Evolutionary conservation across 345 rosid species (phyloP), one percentile per base, ranked within the genome.

Genomic region (Arabis alpina): DNA sequence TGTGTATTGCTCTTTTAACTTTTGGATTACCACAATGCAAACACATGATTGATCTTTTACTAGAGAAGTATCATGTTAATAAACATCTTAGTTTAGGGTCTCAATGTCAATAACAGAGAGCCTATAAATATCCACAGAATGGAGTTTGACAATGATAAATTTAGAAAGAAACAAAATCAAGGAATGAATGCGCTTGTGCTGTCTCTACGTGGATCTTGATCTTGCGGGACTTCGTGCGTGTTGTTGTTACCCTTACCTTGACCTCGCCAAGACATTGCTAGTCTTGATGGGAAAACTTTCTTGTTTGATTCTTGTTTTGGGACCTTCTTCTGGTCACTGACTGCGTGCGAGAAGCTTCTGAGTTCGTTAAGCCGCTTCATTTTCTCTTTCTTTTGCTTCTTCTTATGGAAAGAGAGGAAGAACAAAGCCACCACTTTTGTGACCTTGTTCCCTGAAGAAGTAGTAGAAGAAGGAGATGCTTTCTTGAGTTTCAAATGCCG

Each of bases 321-420:
- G 36, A 10, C 25, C n/a, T 76, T 76, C 61, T 61, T 68, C 32
- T 74, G 72, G 48, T 41, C 79, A 47, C 71, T 69, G 9, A 64
- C 79, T 5, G 79, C 75, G 56, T 70, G 70, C 1, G 79, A 76
- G 61, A 55, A 76, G 66, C 79, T 70, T 4, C 79, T 63, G 30
- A 76, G 79, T 50, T 76, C 79, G 43, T 70, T 69, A 4, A 76
- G 79, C 34, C 79, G 66, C 27, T 76, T 76, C 79, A 76, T 76
- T 66, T 76, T 76, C 50, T 76, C 79, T 69, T 76, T 76, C 71
- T 70, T 63, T 23, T 76, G 79, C 27, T 76, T 76, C 75, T 76
- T 76, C 61, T 76, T 76, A 15, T 76, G 75, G 71, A 76, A 76
- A 0, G 79, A 76, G 61, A 76, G 79, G 50, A 76, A 76, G 75